Evolutionary conservation across 208 protist genomes (phyloP).

Genomic region (Leishmania lainsoni): DNA sequence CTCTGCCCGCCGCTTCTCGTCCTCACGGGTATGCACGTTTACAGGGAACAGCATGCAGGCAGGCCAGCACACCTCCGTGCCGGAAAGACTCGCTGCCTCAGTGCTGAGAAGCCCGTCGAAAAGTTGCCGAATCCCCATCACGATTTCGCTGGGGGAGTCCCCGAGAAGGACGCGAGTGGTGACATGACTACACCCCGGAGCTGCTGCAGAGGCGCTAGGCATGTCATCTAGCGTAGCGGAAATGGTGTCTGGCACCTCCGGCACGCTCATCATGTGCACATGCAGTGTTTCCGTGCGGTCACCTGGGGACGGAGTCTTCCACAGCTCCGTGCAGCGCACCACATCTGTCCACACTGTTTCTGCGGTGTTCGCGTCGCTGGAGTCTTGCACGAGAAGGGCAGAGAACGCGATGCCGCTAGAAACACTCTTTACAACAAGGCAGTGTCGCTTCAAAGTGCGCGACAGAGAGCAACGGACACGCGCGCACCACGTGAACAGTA

Average conservation of each 20-base stretch:
- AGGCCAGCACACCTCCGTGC: conserved; percentile 65
- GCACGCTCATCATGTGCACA: conserved; percentile 25
- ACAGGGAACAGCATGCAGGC: conserved; percentile 48
- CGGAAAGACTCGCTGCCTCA: background rate
- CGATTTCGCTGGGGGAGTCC: conserved; percentile 39
- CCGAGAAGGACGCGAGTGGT: conserved; percentile 50
- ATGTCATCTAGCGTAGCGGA: conserved; percentile 22
- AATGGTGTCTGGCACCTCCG: conserved; percentile 1
- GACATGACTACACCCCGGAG: background rate
- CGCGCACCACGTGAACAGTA: conserved; percentile 14
- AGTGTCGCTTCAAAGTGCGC: conserved; percentile 6
- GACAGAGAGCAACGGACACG: conserved; percentile 21
- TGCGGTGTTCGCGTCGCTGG: background rate
- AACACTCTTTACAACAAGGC: conserved; percentile 12
- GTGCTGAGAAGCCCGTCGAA: conserved; percentile 27
- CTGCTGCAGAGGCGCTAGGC: background rate
- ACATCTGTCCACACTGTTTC: background rate
- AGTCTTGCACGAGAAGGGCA: conserved; percentile 1
- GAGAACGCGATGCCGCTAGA: background rate
- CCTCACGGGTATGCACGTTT: conserved; percentile 54
- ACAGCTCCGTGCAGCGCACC: conserved; percentile 1
- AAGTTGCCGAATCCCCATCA: conserved; percentile 31
- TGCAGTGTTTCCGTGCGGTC: conserved; percentile 10
- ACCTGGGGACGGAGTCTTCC: background rate
- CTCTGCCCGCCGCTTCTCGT: conserved; percentile 43